Base-by-base conservation (phyloP, 768 basidiomycete species). In the Heimioporus sp. region DNA sequence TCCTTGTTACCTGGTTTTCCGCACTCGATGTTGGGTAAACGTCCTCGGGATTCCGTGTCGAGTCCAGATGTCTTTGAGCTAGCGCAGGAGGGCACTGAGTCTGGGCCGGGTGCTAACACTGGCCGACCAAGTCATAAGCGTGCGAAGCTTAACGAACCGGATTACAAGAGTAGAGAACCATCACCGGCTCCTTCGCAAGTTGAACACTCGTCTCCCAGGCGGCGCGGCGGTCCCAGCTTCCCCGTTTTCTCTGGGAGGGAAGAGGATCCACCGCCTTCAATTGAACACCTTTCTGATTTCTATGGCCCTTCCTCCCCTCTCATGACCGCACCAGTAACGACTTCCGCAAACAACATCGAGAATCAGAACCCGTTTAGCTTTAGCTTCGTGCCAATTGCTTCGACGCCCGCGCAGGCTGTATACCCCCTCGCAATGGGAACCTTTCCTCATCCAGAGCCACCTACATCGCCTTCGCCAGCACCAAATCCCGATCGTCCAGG, bases 1-100 rank as follows among this genome's bases (percentile, higher is more conserved):
- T 53, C 44, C 38, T 57, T 69, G 40, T 52, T 69, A 16, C 63
- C 77, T 38, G 77, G 74, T 11, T 63, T 75, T 52, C 67, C 78
- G 4, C 72, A 75, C 39, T 76, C 70, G 19, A 71, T 75, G 30
- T 74, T 89, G 16, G 87, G 87, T n/a, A 90, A 89, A 64, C 80
- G 85, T 32, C 78, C 74, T 46, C 75, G 86, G 54, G 81, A 81
- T 55, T 72, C 80, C 2, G 67, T 73, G 10, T 70, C 73, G 11
- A 79, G 75, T 19, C 67, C 73, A 2, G 76, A 68, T 46, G 64
- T 73, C 10, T 65, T 72, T 7, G 81, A 80, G 49, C 68, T 69
- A 24, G 74, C 66, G n/a, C 66, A 74, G 49, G 74, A 75, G 44
- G 75, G 64, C 11, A 57, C 66, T 20, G 75, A 76, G 53, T 65